Evolutionary conservation across 192 early-diverging fungal genomes (phyloP).

Genomic region (Cetraspora pellucida): DNA sequence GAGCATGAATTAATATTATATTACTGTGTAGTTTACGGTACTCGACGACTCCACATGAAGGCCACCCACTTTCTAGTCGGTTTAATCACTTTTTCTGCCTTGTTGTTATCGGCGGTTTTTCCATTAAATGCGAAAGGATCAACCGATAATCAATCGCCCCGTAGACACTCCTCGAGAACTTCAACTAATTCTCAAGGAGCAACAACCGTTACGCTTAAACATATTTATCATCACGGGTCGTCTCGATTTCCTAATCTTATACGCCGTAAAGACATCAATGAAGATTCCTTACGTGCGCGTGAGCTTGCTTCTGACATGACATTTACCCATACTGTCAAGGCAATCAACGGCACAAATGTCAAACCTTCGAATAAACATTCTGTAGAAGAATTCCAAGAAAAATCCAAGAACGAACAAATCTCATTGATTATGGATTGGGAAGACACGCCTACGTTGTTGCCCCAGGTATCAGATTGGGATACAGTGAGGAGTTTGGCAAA

Average conservation of each 20-base stretch:
- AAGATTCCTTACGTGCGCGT: constrained; percentile 1
- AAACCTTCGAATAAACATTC: constrained; percentile 35
- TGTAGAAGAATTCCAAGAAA: constrained; percentile 37
- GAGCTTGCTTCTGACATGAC: constrained; percentile 31
- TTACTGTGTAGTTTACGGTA: too few species aligned
- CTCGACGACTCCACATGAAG: too few species aligned
- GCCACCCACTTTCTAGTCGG: too few species aligned
- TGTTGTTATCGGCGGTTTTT: too few species aligned
- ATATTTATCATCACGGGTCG: constrained; percentile 45
- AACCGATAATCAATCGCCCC: too few species aligned
- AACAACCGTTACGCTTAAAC: constrained; percentile 36
- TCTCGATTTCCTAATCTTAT: constrained; percentile 39
- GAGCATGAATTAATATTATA: too few species aligned
- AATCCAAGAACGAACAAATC: constrained; percentile 29
- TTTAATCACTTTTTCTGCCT: too few species aligned
- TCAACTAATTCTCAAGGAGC: too few species aligned
- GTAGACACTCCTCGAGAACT: too few species aligned
- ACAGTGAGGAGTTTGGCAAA: constrained; percentile 75
- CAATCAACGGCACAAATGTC: constrained; percentile 11
- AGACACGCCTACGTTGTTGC: constrained; percentile 43
- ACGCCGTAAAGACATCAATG: constrained; percentile 35
- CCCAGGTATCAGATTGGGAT: constrained; percentile 71
- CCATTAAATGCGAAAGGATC: too few species aligned
- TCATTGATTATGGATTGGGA: constrained; percentile 40
- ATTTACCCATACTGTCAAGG: constrained; percentile 37